Base-by-base conservation (phyloP, 148 eudicot species). In the Euryodendron excelsum region DNA sequence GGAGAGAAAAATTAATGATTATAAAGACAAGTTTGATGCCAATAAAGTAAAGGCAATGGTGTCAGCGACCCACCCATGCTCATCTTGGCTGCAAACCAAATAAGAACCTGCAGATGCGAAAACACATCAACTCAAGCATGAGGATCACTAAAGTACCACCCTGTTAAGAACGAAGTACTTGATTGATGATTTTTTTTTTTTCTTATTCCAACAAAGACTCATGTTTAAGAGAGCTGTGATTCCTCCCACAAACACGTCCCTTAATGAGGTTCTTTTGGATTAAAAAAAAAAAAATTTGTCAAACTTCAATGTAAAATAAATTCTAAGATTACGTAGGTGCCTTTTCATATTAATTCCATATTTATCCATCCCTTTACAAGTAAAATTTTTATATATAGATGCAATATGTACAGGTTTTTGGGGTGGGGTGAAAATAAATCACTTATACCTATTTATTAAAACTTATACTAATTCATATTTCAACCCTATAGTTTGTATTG, bases 71-170 rank as follows among this genome's bases (percentile, higher is more conserved):
- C 4, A 39, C 34, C 20, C 4, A 6, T n/a, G 52, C 34, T 5
- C 53, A 41, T 76, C 78, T 69, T 70, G 71, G 55, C 55, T 18
- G 64, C 23, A 23, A 31, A 31, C 50, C 75, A 37, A 67, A 36
- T 25, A 67, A 80, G 56, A 69, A 69, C 75, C 79, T 80, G 70
- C 70, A 58, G 21, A 75, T 30, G 59, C 23, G 25, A 80, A 41
- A 2, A 60, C 30, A 41, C 63, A 25, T 31, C 5, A 11, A 7
- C 23, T 41, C 9, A 3, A 66, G 47, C 34, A 25, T 15, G 5
- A 53, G 39, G 55, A 59, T 0, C 21, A 76, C 18, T 17, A 23
- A 33, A 28, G 18, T 28, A 34, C 0, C 0, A 28, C 18, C 39
- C 37, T 31, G 11, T 60, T 73, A 5, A n/a, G 47, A 15, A 23